These are phyloP conservation scores for Apiospora marii DNA, from an alignment of 2,329 filamentous ascomycete species.

Conservation along the genomic window DNA sequence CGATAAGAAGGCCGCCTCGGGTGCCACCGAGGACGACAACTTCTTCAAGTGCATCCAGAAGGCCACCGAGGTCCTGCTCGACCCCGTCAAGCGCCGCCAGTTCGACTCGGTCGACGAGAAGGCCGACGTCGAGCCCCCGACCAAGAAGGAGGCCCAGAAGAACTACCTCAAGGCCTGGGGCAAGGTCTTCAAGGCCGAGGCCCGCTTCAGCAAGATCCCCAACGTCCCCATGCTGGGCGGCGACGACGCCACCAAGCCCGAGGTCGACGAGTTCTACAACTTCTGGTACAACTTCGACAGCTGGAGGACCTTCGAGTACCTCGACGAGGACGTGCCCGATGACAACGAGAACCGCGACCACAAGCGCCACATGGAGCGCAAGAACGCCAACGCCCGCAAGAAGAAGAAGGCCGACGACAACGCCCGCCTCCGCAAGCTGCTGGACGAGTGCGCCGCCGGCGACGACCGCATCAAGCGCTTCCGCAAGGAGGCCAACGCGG, in stretches of 20 bases:
- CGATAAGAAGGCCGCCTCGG: slow-evolving; percentile 96
- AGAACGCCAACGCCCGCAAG: slow-evolving; percentile 96
- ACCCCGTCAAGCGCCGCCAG: slow-evolving; percentile 91
- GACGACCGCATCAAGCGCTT: slow-evolving; percentile 99
- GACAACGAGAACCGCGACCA: slow-evolving; percentile 99
- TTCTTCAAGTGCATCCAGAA: slow-evolving; percentile 99
- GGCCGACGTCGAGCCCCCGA: slow-evolving; percentile 89
- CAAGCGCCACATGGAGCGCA: slow-evolving; percentile 97
- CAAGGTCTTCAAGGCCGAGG: slow-evolving; percentile 89
- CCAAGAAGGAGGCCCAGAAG: slow-evolving; percentile 87
- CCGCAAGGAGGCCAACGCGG: slow-evolving; percentile 87
- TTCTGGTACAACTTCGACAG: slow-evolving; percentile 99
- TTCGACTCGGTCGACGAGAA: slow-evolving; percentile 96
- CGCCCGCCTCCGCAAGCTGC: slow-evolving; percentile 84
- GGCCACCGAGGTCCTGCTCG: slow-evolving; percentile 90
- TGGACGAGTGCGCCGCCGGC: slow-evolving; percentile 83
- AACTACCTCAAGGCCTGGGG: slow-evolving; percentile 97
- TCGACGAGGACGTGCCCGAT: slow-evolving; percentile 97
- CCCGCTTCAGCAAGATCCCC: slow-evolving; percentile 88
- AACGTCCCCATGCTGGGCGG: slow-evolving; percentile 88
- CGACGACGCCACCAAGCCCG: slow-evolving; percentile 83
- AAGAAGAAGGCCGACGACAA: slow-evolving; percentile 99
- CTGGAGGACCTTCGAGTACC: slow-evolving; percentile 97
- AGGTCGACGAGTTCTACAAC: slow-evolving; percentile 97
- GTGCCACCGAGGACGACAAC: slow-evolving; percentile 88